Percentiles rank a stretch among this genome's conserved stretches.
Conservation (phyloP, 78 protist species). For the Dictyostelium purpureum region DNA sequence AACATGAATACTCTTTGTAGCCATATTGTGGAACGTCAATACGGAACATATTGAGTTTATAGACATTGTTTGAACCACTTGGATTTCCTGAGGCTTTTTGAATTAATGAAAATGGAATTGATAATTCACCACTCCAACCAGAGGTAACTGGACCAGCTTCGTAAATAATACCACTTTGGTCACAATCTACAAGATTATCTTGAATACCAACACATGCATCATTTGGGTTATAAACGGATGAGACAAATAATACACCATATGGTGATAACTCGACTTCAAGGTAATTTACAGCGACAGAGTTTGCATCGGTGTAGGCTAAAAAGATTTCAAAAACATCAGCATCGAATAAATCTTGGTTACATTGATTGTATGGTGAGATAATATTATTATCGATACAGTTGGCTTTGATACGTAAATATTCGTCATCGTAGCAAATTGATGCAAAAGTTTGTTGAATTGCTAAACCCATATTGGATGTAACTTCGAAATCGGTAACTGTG, state of each 20-base stretch:
- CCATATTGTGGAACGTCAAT: neutral
- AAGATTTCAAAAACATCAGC: conserved; percentile 58
- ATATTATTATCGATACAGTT: conserved; percentile 36
- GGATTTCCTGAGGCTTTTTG: neutral
- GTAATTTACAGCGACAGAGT: conserved; percentile 3
- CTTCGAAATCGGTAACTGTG: neutral
- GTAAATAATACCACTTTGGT: conserved; percentile 18
- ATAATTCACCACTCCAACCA: conserved; percentile 28
- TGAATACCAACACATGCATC: conserved; percentile 31
- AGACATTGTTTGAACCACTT: neutral
- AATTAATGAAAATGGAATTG: conserved; percentile 6
- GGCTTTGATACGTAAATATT: neutral
- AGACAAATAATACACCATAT: conserved; percentile 41
- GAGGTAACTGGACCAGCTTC: neutral
- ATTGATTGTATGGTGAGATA: conserved; percentile 17
- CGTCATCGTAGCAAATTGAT: conserved; percentile 20
- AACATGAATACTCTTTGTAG: conserved; percentile 17
- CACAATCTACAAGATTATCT: conserved; percentile 57
- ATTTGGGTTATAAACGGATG: conserved; percentile 38
- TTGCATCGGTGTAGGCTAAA: neutral
- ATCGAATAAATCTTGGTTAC: conserved; percentile 54
- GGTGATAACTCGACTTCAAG: conserved; percentile 71
- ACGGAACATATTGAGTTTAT: conserved; percentile 66
- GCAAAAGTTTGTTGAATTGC: conserved; percentile 68
- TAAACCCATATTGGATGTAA: neutral